phyloP scores from a whole-genome alignment of 352 stramenopile species.

The Phytophthora vignae region DNA sequence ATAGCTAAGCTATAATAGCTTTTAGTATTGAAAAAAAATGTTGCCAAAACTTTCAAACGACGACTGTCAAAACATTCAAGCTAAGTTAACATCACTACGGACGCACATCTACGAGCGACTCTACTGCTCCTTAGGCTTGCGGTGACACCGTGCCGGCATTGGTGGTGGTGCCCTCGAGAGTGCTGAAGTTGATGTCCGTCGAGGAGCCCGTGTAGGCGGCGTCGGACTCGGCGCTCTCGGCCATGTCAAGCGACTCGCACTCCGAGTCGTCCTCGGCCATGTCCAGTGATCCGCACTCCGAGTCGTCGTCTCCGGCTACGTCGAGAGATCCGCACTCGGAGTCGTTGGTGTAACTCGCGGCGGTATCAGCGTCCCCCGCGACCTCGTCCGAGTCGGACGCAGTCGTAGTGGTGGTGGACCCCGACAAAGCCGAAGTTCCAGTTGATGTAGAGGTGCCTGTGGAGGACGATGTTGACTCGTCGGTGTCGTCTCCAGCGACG shows the following conservation, averaged over 20 bases:
- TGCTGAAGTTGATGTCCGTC: conserved; percentile 45
- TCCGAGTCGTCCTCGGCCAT: conserved; percentile 32
- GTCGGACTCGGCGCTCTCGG: conserved; percentile 29
- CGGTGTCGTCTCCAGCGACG: conserved; percentile 25
- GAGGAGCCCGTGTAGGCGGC: conserved; percentile 29
- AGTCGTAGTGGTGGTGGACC: conserved; percentile 19
- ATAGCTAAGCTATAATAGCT: too few relatives aligned
- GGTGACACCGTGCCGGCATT: conserved; percentile 36
- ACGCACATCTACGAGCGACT: conserved; percentile 5
- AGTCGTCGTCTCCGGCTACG: conserved; percentile 13
- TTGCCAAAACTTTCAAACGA: not conserved
- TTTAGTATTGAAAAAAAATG: not conserved
- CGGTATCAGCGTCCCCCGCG: conserved; percentile 28
- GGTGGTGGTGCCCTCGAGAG: conserved; percentile 22
- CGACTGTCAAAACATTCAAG: not conserved
- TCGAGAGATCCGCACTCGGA: conserved; percentile 32
- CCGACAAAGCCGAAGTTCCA: not conserved
- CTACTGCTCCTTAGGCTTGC: conserved; percentile 21
- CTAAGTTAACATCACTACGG: conserved; percentile 9
- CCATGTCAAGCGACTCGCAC: conserved; percentile 41
- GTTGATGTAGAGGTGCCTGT: conserved; percentile 9
- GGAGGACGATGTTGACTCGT: conserved; percentile 23
- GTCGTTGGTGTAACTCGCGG: conserved; percentile 27
- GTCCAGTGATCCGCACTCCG: conserved; percentile 30
- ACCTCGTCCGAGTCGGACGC: conserved; percentile 30